phyloP scores from a whole-genome alignment of 208 protist species.

The Leishmania tarentolae region DNA sequence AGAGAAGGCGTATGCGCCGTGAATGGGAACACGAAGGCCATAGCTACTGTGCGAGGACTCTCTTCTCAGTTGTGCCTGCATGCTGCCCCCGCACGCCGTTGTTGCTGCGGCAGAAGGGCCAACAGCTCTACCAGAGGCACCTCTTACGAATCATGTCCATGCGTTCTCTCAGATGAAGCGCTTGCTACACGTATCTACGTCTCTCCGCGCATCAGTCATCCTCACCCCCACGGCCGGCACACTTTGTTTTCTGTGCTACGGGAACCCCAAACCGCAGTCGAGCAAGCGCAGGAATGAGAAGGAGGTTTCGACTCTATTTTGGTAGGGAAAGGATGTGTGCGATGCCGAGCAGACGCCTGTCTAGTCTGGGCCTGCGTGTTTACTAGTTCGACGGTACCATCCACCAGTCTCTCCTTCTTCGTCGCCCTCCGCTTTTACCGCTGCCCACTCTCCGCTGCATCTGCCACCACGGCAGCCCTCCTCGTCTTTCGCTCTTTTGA shows the following conservation, averaged over 20 bases:
- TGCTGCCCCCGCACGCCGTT: too few species aligned
- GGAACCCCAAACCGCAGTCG: neutral
- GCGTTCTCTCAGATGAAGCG: neutral
- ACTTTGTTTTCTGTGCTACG: neutral
- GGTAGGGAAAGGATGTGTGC: neutral
- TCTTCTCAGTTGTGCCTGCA: neutral
- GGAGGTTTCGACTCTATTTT: neutral
- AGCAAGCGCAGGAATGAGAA: neutral
- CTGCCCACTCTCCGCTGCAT: too few species aligned
- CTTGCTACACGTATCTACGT: neutral
- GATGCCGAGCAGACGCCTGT: neutral
- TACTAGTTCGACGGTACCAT: neutral
- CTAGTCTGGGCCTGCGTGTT: neutral
- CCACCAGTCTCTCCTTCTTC: neutral
- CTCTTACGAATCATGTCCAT: too few species aligned
- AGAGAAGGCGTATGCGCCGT: neutral
- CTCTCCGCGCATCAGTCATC: neutral
- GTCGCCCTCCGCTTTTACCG: neutral
- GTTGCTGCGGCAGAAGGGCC: neutral
- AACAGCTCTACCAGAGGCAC: neutral
- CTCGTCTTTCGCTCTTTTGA: neutral
- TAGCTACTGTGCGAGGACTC: neutral
- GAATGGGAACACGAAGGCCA: neutral
- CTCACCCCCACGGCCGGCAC: neutral
- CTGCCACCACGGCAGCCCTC: neutral